A percentile compares a stretch with the other conserved stretches of the same genome.
phyloP scores from a whole-genome alignment of 2,329 filamentous ascomycete genomes.

The Cercospora sesami region DNA sequence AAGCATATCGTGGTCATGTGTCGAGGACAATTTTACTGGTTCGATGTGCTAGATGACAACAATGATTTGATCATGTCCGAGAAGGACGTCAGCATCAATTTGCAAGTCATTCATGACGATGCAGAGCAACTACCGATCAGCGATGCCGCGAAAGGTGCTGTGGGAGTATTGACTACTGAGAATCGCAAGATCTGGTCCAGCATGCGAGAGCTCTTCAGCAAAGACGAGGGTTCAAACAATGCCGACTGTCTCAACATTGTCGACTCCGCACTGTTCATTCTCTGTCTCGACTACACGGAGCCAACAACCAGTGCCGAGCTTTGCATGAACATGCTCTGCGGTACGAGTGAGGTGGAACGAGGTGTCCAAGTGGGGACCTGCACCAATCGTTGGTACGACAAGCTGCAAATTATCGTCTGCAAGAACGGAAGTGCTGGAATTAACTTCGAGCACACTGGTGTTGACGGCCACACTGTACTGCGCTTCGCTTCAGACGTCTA shows the following conservation, averaged over 20 bases:
- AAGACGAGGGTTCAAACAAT: slow-evolving; percentile 87
- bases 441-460: slow-evolving; percentile 98
- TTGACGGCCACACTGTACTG: slow-evolving; percentile 94
- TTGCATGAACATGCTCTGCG: slow-evolving; percentile 99
- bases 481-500: slow-evolving; percentile 96
- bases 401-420: slow-evolving; percentile 97
- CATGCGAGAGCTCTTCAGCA: slow-evolving; percentile 80
- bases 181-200: slow-evolving; percentile 96
- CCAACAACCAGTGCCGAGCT: slow-evolving; percentile 76
- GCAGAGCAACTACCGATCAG: slow-evolving; percentile 86
- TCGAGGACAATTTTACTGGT: slow-evolving; percentile 98
- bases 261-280: slow-evolving; percentile 86
- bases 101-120: slow-evolving; percentile 90
- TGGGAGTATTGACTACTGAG: slow-evolving; percentile 92
- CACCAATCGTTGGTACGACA: slow-evolving; percentile 98
- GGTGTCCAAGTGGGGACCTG: slow-evolving; percentile 97
- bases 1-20: slow-evolving; percentile 93
- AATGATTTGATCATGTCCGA: slow-evolving; percentile 96
- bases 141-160: slow-evolving; percentile 88
- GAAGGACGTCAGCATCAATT: slow-evolving; percentile 85
- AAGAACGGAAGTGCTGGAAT: slow-evolving; percentile 98
- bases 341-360: slow-evolving; percentile 84
- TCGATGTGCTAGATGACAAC: slow-evolving; percentile 93
- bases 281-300: slow-evolving; percentile 91
- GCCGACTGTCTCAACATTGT: slow-evolving; percentile 94